These are phyloP conservation scores for Rugonectria rugulosa DNA, from an alignment of 2,329 filamentous ascomycete genomes.

Conservation along the genomic window DNA sequence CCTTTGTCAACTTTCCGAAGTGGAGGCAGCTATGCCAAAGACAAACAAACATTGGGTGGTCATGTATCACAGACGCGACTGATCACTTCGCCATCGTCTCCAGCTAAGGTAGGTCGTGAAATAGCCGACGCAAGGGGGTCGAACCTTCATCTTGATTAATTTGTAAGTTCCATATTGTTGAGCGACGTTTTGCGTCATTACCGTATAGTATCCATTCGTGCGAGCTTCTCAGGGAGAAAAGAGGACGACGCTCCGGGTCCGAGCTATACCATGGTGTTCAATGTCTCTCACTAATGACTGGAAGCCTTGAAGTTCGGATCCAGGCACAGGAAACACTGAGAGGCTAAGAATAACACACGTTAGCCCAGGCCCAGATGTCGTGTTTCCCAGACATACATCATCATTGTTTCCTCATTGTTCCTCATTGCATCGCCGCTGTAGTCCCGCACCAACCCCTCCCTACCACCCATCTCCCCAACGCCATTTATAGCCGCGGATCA, in stretches of 20 bases:
- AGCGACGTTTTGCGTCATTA: too few species aligned
- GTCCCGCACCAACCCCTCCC: slow-evolving; percentile 15
- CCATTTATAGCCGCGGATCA: slow-evolving; percentile 17
- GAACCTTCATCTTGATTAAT: too few species aligned
- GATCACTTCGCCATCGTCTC: too few species aligned
- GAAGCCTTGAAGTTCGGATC: slow-evolving; percentile 19
- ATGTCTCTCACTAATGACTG: slow-evolving; percentile 29
- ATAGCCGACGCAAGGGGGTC: too few species aligned
- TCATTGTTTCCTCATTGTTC: slow-evolving; percentile 9
- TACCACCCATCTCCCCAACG: slow-evolving; percentile 7
- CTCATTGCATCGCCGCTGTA: slow-evolving; percentile 1
- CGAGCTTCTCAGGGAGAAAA: too few species aligned
- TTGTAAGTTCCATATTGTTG: too few species aligned
- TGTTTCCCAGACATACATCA: neutral
- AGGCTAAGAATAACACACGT: too few species aligned
- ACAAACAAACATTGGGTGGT: too few species aligned
- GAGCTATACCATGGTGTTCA: slow-evolving; percentile 9
- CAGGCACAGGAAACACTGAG: slow-evolving; percentile 20
- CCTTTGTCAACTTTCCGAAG: slow-evolving; percentile 27
- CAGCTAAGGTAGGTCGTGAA: too few species aligned
- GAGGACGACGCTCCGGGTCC: slow-evolving; percentile 6
- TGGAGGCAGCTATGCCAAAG: too few species aligned
- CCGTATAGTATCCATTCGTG: too few species aligned
- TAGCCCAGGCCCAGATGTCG: slow-evolving; percentile 9
- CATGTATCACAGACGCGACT: too few species aligned